phyloP scores from a whole-genome alignment of 1,139 yeast genomes.

The Debaryomyces udenii region DNA sequence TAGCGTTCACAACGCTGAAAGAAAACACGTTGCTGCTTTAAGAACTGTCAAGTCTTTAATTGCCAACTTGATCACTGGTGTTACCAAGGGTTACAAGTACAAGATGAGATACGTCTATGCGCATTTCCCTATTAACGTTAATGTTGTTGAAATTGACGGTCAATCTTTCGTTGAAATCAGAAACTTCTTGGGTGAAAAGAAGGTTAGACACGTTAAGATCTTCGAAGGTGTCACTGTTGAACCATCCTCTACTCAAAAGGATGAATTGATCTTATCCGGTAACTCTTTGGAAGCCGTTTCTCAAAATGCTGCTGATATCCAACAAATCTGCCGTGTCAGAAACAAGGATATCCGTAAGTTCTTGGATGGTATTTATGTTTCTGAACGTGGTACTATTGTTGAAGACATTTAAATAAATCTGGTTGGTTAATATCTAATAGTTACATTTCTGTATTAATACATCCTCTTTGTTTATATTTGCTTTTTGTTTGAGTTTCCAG shows the following conservation, averaged over 20 bases:
- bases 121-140: constrained; percentile 99
- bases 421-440: constrained; percentile 8
- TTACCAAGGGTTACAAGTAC: constrained; percentile 98
- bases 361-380: constrained; percentile 99
- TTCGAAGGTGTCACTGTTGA: constrained; percentile 88
- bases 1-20: constrained; percentile 98
- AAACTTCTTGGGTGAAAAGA: constrained; percentile 99
- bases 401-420: constrained; percentile 54
- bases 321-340: constrained; percentile 98
- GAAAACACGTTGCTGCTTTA: constrained; percentile 99
- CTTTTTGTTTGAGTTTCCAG: constrained; percentile 22
- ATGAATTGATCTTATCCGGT: constrained; percentile 89
- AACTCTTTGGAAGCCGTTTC: constrained; percentile 98
- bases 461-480: constrained; percentile 23
- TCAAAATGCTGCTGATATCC: constrained; percentile 97
- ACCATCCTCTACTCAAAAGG: constrained; percentile 85
- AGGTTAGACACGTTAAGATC: constrained; percentile 83
- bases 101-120: constrained; percentile 99
- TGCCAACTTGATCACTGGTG: constrained; percentile 96
- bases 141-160: constrained; percentile 77
- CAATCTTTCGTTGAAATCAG: constrained; percentile 87
- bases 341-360: constrained; percentile 99
- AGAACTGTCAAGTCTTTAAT: constrained; percentile 97
- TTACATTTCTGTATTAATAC: constrained; percentile 25
- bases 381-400: constrained; percentile 89